Evolutionary conservation across 768 basidiomycete species (phyloP).

Genomic region (Suillus subalutaceus): DNA sequence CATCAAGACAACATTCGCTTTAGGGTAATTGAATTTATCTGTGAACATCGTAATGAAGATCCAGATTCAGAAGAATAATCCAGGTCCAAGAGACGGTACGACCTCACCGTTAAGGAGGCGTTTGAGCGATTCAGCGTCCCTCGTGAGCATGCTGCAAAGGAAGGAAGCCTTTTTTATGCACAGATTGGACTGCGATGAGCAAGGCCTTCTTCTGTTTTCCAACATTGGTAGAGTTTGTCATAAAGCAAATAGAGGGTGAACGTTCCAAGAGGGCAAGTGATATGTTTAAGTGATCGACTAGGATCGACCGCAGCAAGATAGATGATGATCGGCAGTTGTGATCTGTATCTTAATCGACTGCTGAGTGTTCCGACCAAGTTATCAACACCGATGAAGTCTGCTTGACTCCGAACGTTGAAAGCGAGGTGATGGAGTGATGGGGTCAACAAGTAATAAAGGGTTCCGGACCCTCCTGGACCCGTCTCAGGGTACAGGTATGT

Average conservation of each 20-base stretch:
- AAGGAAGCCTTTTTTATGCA: background rate
- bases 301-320: background rate
- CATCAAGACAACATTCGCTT: slow-evolving; percentile 45
- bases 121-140: slow-evolving; percentile 19
- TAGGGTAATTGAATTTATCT: slow-evolving; percentile 43
- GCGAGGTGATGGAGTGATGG: background rate
- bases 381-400: background rate
- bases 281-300: background rate
- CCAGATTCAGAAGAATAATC: background rate
- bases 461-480: no score
- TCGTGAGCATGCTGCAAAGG: slow-evolving; percentile 18
- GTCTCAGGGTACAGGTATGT: no score
- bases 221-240: slow-evolving; percentile 2
- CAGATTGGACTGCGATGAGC: slow-evolving; percentile 25
- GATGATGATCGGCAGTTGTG: background rate
- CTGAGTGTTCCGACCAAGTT: background rate
- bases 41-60: no score
- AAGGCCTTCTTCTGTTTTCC: slow-evolving; percentile 25
- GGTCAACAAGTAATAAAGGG: background rate
- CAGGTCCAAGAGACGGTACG: no score
- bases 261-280: background rate
- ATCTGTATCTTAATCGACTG: background rate
- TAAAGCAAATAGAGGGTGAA: background rate
- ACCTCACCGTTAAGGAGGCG: slow-evolving; percentile 28
- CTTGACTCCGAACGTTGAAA: background rate